These are phyloP conservation scores for Xerocomellus intermedius DNA, from an alignment of 768 basidiomycete species.

Conservation along the genomic window DNA sequence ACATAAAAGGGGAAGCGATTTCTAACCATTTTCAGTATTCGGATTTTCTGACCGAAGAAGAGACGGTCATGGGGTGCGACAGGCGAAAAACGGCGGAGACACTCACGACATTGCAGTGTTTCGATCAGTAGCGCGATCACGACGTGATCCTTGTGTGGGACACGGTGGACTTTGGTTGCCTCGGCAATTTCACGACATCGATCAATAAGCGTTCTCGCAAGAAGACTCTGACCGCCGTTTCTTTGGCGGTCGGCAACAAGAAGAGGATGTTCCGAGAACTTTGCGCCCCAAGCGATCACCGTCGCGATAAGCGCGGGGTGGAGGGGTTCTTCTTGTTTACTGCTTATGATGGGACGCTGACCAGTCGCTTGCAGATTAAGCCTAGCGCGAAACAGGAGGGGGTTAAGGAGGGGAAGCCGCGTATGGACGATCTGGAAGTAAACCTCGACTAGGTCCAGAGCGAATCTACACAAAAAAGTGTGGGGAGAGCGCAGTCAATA, in stretches of 20 bases:
- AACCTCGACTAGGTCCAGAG: conserved; percentile 90
- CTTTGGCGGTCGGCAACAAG: conserved; percentile 75
- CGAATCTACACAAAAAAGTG: conserved; percentile 56
- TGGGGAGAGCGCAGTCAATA: conserved; percentile 13
- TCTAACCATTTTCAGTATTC: conserved; percentile 64
- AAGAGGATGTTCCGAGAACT: conserved; percentile 89
- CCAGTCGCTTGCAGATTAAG: conserved; percentile 44
- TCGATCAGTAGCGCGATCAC: conserved; percentile 82
- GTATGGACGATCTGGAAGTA: conserved; percentile 93
- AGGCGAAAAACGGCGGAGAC: background rate
- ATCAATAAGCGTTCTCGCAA: conserved; percentile 76
- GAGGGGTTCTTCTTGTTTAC: conserved; percentile 42
- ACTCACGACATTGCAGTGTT: conserved; percentile 84
- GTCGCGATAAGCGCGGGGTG: conserved; percentile 81
- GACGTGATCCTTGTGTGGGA: conserved; percentile 76
- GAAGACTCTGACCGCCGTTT: conserved; percentile 66
- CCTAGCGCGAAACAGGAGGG: conserved; percentile 72
- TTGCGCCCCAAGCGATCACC: conserved; percentile 88
- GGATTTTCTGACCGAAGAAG: conserved; percentile 56
- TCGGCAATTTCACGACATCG: conserved; percentile 86
- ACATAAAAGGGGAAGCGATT: conserved; percentile 16
- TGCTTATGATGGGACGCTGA: conserved; percentile 22
- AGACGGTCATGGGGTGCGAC: conserved; percentile 5
- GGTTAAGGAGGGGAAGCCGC: conserved; percentile 84
- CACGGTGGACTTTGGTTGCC: conserved; percentile 79